Evolutionary conservation across 345 rosid genomes (phyloP).

Genomic region (Cardiospermum halicacabum): DNA sequence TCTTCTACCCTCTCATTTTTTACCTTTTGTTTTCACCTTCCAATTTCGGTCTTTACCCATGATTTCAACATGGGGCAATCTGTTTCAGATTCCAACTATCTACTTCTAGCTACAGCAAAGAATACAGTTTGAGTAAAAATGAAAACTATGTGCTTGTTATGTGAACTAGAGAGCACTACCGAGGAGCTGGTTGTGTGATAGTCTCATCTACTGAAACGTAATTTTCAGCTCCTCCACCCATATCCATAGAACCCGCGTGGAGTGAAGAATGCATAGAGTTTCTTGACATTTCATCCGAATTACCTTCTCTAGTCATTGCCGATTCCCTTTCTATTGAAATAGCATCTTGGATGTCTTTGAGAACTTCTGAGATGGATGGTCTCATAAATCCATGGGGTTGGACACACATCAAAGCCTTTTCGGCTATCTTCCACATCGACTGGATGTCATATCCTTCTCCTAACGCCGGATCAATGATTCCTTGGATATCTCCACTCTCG

Average conservation of each 20-base stretch:
- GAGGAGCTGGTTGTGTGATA: conserved; percentile 54
- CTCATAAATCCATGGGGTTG: conserved; percentile 90
- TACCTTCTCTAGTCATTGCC: conserved; percentile 44
- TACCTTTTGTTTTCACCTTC: no score
- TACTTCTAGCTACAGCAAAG: conserved; percentile 17
- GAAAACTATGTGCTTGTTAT: conserved; percentile 17
- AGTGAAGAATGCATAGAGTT: conserved; percentile 67
- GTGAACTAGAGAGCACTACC: conserved; percentile 41
- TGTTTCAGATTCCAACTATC: conserved; percentile 8
- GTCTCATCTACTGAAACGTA: conserved; percentile 59
- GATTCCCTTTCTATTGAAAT: conserved; percentile 69
- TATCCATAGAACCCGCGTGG: conserved; percentile 43
- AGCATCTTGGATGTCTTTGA: conserved; percentile 94
- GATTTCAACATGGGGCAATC: not conserved
- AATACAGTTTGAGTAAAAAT: not conserved
- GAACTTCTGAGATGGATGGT: conserved; percentile 88
- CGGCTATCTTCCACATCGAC: conserved; percentile 98
- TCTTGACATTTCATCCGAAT: conserved; percentile 71
- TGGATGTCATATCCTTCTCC: conserved; percentile 72
- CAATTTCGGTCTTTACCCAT: not conserved
- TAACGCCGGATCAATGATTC: conserved; percentile 77
- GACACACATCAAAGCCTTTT: conserved; percentile 88
- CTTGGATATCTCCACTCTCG: conserved; percentile 89
- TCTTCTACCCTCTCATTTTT: not conserved
- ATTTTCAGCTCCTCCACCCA: conserved; percentile 49